These are phyloP conservation scores for Teunomyces lycoperdinae DNA, from an alignment of 805 yeast genomes.

Conservation along the genomic window DNA sequence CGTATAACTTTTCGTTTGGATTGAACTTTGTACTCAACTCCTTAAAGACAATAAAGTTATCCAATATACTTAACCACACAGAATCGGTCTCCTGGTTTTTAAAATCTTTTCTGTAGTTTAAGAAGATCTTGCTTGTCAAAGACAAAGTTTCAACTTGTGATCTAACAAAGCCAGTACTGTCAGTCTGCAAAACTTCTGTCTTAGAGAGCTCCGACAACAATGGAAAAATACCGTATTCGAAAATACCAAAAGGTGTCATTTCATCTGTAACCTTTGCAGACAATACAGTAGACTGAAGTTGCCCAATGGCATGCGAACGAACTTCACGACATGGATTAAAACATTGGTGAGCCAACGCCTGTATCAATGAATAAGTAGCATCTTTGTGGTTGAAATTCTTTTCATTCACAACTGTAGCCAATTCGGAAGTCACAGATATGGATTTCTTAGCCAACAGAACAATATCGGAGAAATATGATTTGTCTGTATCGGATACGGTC, in stretches of 20 bases:
- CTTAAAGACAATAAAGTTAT: conserved; percentile 28
- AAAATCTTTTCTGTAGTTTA: conserved; percentile 30
- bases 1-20: conserved; percentile 11
- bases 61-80: conserved; percentile 36
- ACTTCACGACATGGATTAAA: conserved; percentile 83
- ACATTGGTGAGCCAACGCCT: conserved; percentile 86
- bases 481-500: background rate
- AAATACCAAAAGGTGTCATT: conserved; percentile 51
- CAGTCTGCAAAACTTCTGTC: conserved; percentile 58
- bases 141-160: conserved; percentile 69
- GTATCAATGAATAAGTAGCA: conserved; percentile 60
- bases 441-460: conserved; percentile 61
- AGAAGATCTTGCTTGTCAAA: conserved; percentile 57
- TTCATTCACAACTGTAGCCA: conserved; percentile 37
- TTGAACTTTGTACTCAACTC: conserved; percentile 16
- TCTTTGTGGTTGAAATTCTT: conserved; percentile 34
- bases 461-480: conserved; percentile 16
- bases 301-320: conserved; percentile 59
- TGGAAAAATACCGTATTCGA: conserved; percentile 76
- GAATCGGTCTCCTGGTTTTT: conserved; percentile 17
- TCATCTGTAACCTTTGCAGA: conserved; percentile 35
- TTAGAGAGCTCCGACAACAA: conserved; percentile 62
- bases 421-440: conserved; percentile 55
- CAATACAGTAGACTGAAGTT: conserved; percentile 54
- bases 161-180: conserved; percentile 56